phyloP scores from a whole-genome alignment of 352 stramenopile genomes.

The Phytophthora pisi region DNA sequence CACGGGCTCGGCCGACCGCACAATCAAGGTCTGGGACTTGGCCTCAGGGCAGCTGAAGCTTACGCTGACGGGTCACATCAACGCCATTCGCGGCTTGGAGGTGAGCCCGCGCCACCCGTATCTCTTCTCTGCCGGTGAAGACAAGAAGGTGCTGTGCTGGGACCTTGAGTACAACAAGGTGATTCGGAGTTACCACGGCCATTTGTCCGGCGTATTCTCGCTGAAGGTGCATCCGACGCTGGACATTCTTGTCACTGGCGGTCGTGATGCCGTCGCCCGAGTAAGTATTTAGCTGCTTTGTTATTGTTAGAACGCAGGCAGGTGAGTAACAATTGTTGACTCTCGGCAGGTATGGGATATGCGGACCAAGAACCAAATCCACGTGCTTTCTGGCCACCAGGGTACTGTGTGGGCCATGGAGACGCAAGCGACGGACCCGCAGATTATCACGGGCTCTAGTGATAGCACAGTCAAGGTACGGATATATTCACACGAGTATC shows the following conservation, averaged over 20 bases:
- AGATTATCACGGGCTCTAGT: constrained; percentile 92
- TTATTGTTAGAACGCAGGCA: constrained; percentile 42
- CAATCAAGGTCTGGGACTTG: constrained; percentile 99
- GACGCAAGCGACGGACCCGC: constrained; percentile 96
- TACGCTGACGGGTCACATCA: constrained; percentile 99
- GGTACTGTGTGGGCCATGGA: constrained; percentile 96
- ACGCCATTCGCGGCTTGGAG: constrained; percentile 96
- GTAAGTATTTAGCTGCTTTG: constrained; percentile 39
- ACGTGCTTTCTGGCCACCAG: constrained; percentile 96
- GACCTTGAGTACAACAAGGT: constrained; percentile 99
- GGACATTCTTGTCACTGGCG: constrained; percentile 98
- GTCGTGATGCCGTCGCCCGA: constrained; percentile 88
- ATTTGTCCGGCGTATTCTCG: constrained; percentile 98
- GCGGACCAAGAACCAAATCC: constrained; percentile 98
- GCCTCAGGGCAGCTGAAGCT: constrained; percentile 97
- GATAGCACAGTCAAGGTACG: constrained; percentile 95
- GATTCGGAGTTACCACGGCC: constrained; percentile 99
- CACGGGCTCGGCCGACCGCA: constrained; percentile 96
- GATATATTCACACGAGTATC: background rate
- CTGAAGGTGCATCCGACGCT: constrained; percentile 98
- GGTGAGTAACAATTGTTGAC: constrained; percentile 2
- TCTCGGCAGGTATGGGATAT: constrained; percentile 97
- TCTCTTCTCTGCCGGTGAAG: constrained; percentile 97
- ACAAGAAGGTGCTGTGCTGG: constrained; percentile 99
- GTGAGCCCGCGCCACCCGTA: constrained; percentile 97